phyloP scores from a whole-genome alignment of 495 filamentous ascomycete species.

The Aspergillus hancockii region DNA sequence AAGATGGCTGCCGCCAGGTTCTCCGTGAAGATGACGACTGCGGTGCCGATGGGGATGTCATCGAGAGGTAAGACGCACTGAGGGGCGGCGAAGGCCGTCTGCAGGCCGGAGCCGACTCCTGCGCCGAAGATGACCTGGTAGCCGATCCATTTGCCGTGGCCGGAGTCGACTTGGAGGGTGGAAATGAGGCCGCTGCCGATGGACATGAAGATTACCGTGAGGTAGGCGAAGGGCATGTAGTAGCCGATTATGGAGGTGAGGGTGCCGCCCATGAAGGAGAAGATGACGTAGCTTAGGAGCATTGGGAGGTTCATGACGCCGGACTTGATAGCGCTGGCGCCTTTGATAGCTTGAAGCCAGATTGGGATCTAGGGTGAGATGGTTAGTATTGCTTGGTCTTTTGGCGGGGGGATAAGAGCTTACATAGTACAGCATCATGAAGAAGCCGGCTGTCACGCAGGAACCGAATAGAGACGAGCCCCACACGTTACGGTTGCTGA shows the following conservation, averaged over 20 bases:
- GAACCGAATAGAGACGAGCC: slow-evolving; percentile 47
- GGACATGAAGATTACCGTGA: slow-evolving; percentile 52
- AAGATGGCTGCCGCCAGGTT: slow-evolving; percentile 68
- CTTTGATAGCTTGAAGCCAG: slow-evolving; percentile 40
- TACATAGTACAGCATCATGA: slow-evolving; percentile 26
- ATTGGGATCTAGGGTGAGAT: slow-evolving; percentile 29
- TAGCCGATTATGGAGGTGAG: slow-evolving; percentile 28
- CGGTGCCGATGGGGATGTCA: slow-evolving; percentile 64
- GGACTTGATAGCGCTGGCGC: slow-evolving; percentile 26
- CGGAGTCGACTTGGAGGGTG: slow-evolving; percentile 22
- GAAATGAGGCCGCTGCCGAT: slow-evolving; percentile 57
- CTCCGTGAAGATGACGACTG: slow-evolving; percentile 64
- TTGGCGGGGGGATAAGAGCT: not conserved
- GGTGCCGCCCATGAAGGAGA: slow-evolving; percentile 19
- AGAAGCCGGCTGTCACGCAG: slow-evolving; percentile 49
- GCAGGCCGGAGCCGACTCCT: slow-evolving; percentile 26
- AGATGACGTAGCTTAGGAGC: slow-evolving; percentile 21
- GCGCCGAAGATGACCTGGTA: slow-evolving; percentile 29
- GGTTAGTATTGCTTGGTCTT: not conserved
- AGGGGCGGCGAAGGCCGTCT: slow-evolving; percentile 55
- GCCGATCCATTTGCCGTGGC: slow-evolving; percentile 22
- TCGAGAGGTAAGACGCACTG: slow-evolving; percentile 59
- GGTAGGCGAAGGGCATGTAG: slow-evolving; percentile 58
- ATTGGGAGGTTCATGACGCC: slow-evolving; percentile 34
- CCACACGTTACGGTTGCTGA: slow-evolving; percentile 61